Evolutionary conservation across 169 alveolate genomes (phyloP), one percentile per base, ranked within the genome.

Genomic region (Plasmodium gallinaceum): DNA sequence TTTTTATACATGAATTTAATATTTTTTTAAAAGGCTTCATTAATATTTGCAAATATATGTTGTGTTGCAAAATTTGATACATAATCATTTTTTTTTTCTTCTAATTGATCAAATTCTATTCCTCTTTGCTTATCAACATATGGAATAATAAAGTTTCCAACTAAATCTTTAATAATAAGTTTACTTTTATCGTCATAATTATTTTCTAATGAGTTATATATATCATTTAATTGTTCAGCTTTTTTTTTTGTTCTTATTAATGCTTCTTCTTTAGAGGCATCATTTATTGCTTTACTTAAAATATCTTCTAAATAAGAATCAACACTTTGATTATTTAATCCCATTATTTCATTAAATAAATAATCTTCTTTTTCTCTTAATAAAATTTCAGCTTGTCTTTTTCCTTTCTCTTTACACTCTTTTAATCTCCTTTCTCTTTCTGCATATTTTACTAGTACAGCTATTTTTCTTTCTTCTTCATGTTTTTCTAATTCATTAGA

Each of bases 391-490:
- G 91, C 91, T 83, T 83, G 91, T 52, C 91, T 83, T 83, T 83
- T 83, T 54, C 91, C 91, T 71, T 83, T 83, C 54, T 83, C 91
- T 83, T 83, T 83, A 48, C 91, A 83, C 52, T 83, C 91, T 72
- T 83, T 83, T 57, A 83, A 54, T 54, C 91, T 51, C 26, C 91
- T 66, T 66, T 83, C 91, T 71, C 91, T 66, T 54, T 83, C 91
- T 18, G 91, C 91, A 83, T 83, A 83, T 83, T 83, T 83, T 3
- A 83, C 91, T 46, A 83, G 48, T 0, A 83, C 83, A 43, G 91
- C 91, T 32, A 83, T 83, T 83, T 83, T 83, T 71, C 91, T 83
- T 37, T 83, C 91, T 68, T 83, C 91, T 83, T 83, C 91, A 83
- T 83, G 66, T 32, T 83, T 83, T 60, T 83, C 91, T 61, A 83